Percentiles rank a stretch among this genome's conserved stretches.
Evolutionary conservation across 768 basidiomycete genomes (phyloP).

Genomic region (Auricularia heimuer): DNA sequence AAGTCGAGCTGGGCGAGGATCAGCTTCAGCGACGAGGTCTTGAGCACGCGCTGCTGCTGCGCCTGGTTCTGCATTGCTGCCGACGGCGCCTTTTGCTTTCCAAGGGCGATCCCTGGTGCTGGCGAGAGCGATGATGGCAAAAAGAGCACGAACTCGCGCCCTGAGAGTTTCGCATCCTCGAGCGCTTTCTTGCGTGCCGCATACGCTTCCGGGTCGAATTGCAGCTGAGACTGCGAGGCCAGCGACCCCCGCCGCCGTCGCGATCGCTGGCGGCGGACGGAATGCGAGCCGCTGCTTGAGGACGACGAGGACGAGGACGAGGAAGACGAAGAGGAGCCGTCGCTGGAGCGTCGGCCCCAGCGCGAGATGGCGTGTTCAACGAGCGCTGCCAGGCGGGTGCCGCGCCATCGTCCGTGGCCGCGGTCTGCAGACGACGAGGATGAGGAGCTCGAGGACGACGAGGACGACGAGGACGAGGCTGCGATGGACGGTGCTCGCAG

Average conservation of each 20-base stretch:
- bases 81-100: neutral
- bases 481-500: conserved; percentile 18
- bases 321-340: conserved; percentile 28
- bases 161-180: conserved; percentile 31
- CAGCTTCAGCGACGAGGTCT: conserved; percentile 37
- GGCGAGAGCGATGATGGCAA: conserved; percentile 10
- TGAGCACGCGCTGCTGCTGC: conserved; percentile 23
- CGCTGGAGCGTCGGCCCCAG: conserved; percentile 51
- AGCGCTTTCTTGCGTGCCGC: conserved; percentile 23
- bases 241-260: conserved; percentile 2
- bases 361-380: conserved; percentile 62
- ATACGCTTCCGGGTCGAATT: conserved; percentile 30
- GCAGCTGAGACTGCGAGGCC: conserved; percentile 11
- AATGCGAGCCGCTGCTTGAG: conserved; percentile 10
- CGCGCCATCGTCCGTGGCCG: conserved; percentile 28
- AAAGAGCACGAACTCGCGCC: conserved; percentile 36
- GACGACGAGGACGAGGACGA: conserved; percentile 24
- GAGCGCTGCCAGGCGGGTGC: conserved; percentile 41
- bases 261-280: conserved; percentile 6
- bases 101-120: neutral
- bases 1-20: conserved; percentile 42
- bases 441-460: conserved; percentile 17
- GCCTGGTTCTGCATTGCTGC: conserved; percentile 6
- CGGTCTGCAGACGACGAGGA: conserved; percentile 30
- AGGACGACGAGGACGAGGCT: conserved; percentile 19